Base-by-base conservation (phyloP, 164 flowering plant genomes). In the Taxillus chinensis region DNA sequence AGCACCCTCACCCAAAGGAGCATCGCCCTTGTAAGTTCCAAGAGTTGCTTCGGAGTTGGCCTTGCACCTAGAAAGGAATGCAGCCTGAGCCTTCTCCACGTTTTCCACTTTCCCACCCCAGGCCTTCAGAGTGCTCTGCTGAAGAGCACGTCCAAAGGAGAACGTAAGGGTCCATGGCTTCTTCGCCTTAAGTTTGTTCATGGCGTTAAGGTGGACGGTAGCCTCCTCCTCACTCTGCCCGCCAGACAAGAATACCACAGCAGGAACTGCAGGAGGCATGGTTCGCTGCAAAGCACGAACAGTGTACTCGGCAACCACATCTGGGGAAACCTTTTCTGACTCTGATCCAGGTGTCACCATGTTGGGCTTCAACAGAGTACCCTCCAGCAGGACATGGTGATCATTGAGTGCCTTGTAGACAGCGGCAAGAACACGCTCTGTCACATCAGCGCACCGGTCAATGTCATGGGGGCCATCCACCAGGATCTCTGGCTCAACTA, bases 281-380 rank as follows among this genome's bases (percentile, higher is more conserved):
- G 92, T 86, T 11, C 89, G 60, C 78, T 74, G 86, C 43, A 86
- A 67, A 58, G 89, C 72, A 1, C 87, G 75, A 40, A 84, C 84
- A 0, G 92, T 86, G 81, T 84, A 70, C 81, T 84, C 89, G 14
- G 88, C 91, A 57, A 86, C 65, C 11, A 82, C 86, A 55, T 82
- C 84, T 0, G 86, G 86, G 3, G 85, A 37, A 57, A 81, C 86
- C 80, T 83, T 86, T 43, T 65, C 58, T 7, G 85, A 55, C 11
- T 86, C 92, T 7, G 92, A 86, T 10, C 92, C 92, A 40, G 92
- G 92, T 53, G 91, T 86, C 40, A 86, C 91, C 92, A 86, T 86
- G 83, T 86, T 86, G 42, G 90, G 90, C 70, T 84, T 86, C 84
- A 86, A 71, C 8, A 86, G 71, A 39, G 92, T 83, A 42, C 92